A percentile compares a stretch with the other conserved stretches of the same genome.
Conservation (phyloP, 2,329 filamentous ascomycete genomes). For the Rhynchosporium secalis region DNA sequence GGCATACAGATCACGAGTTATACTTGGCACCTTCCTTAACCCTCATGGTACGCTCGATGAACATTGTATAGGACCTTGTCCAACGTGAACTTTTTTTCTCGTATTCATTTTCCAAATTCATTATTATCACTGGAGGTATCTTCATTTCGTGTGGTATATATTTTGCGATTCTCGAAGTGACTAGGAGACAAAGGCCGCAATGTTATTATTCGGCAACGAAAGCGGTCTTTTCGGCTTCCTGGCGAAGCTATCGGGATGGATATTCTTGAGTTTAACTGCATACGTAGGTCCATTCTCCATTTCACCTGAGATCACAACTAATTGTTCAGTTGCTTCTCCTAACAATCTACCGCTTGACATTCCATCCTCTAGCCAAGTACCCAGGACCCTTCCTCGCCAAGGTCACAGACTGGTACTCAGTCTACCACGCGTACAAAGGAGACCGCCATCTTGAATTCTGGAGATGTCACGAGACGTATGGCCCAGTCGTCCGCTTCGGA, state of each 20-base stretch:
- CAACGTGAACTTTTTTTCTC: background rate
- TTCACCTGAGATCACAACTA: background rate
- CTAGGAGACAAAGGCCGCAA: background rate
- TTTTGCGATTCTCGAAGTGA: background rate
- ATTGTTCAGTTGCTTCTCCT: slow-evolving; percentile 15
- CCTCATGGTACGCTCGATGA: background rate
- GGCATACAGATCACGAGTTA: slow-evolving; percentile 9
- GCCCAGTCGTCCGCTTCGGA: slow-evolving; percentile 72
- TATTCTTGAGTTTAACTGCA: background rate
- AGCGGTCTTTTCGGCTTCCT: background rate
- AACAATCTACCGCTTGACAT: slow-evolving; percentile 56
- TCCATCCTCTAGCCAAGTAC: slow-evolving; percentile 65
- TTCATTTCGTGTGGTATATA: background rate
- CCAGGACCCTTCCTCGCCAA: slow-evolving; percentile 65
- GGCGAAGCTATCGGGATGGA: background rate
- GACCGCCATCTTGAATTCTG: slow-evolving; percentile 74
- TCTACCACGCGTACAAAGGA: slow-evolving; percentile 74
- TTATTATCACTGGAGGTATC: background rate
- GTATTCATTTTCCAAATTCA: background rate
- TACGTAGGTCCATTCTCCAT: slow-evolving; percentile 4
- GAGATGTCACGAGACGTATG: slow-evolving; percentile 70
- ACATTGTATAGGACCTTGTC: background rate
- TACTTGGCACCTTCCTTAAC: slow-evolving; percentile 7
- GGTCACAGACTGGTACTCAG: slow-evolving; percentile 63
- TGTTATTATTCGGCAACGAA: slow-evolving; percentile 13